Evolutionary conservation across 202 grass and related monocot species (phyloP), one percentile per base, ranked within the genome.

Genomic region (Setaria viridis): DNA sequence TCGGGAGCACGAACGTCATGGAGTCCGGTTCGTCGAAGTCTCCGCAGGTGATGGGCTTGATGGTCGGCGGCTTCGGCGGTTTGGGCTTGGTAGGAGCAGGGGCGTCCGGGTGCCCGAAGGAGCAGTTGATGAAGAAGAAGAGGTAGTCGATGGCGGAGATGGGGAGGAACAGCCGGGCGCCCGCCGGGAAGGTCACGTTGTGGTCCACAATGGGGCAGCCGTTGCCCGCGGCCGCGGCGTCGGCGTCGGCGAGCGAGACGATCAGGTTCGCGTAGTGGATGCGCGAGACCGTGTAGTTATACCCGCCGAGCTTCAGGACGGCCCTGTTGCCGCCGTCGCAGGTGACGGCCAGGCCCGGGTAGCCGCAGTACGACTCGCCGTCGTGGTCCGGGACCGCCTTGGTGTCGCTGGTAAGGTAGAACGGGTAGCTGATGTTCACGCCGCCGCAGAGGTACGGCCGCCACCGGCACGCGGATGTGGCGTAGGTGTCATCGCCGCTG

Each of bases 91-190:
- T 0, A n/a, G 0, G 9, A 21, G 21, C 3, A 3, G 69, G 4
- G 0, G 7, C 29, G 32, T 7, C 72, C 9, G 72, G 48, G 25
- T 30, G 30, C 5, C 8, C 85, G 76, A 68, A 60, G 64, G 42
- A 9, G 85, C 94, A 96, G 60, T 4, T 4, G 75, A 46, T 8
- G 80, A 92, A 89, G 87, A 95, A 90, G 87, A 83, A 9, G 72
- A 98, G 87, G 62, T 77, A 58, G 8, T 67, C 70, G 35, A 76
- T 19, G 48, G 66, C 42, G 62, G 41, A 17, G 70, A 46, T n/a
- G 20, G 74, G 32, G 32, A 9, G 3, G 34, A 32, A 32, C 11
- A 88, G 92, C 0, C 2, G 9, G 30, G 55, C 35, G 6, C 4
- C 37, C 17, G 12, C 43, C 7, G 25, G 50, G 75, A 93, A 11